Conservation (phyloP, 1,139 yeast genomes). For the Debaryomycetaceae sp. region DNA sequence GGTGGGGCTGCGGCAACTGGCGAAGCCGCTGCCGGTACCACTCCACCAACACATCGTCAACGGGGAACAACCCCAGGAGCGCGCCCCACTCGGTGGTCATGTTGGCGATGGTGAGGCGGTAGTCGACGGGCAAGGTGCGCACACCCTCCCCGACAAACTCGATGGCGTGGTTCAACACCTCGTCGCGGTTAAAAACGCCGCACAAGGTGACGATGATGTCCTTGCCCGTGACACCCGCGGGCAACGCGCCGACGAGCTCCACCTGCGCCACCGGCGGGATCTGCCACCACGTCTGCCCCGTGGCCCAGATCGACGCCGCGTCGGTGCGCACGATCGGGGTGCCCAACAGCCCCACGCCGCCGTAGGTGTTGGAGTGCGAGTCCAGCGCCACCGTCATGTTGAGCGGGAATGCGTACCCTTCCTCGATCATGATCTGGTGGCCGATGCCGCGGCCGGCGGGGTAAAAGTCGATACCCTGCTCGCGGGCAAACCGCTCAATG, state of each 20-base stretch:
- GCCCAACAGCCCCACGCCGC: slow-evolving; percentile 93
- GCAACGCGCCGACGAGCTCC: slow-evolving; percentile 76
- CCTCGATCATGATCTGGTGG: slow-evolving; percentile 98
- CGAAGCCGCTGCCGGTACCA: slow-evolving; percentile 72
- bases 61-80: slow-evolving; percentile 91
- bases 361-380: slow-evolving; percentile 96
- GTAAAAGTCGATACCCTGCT: slow-evolving; percentile 94
- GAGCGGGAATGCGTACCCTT: slow-evolving; percentile 95
- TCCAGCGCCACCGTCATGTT: slow-evolving; percentile 95
- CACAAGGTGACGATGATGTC: slow-evolving; percentile 96
- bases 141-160: slow-evolving; percentile 92
- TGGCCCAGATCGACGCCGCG: slow-evolving; percentile 99
- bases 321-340: slow-evolving; percentile 98
- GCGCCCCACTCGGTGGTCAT: slow-evolving; percentile 99
- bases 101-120: slow-evolving; percentile 92
- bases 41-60: slow-evolving; percentile 68
- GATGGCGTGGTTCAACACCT: slow-evolving; percentile 94
- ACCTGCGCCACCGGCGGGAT: slow-evolving; percentile 98
- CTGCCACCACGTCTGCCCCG: slow-evolving; percentile 99
- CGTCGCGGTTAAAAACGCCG: slow-evolving; percentile 92
- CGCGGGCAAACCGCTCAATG: slow-evolving; percentile 81
- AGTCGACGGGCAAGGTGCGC: slow-evolving; percentile 71
- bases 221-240: slow-evolving; percentile 88
- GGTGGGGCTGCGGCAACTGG: slow-evolving; percentile 74
- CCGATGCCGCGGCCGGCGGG: slow-evolving; percentile 99